Base-by-base conservation (phyloP, 2,329 filamentous ascomycete species). In the Trichophyton simii region DNA sequence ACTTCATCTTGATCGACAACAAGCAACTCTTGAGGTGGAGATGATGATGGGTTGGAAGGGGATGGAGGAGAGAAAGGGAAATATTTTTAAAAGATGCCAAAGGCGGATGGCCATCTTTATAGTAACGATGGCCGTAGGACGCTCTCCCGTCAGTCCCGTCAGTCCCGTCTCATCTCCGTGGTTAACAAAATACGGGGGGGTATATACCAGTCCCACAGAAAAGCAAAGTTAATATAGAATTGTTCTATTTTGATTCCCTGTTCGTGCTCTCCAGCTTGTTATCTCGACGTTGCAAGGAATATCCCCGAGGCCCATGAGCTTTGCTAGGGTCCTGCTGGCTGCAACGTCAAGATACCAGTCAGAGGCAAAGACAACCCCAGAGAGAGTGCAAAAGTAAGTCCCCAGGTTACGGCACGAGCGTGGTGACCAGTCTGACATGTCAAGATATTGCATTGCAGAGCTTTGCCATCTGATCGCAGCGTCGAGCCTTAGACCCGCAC, bases 1-100 rank as follows among this genome's bases (percentile, higher is more conserved):
- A 28, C 61, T 64, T 65, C 61, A 64, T 65, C 54, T 13, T 63
- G 59, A 38, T 38, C 34, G 9, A 13, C 34, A 38, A 13, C 34
- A 38, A 54, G 8, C 50, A 54, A 54, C 31, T 58, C 11, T 58
- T 1, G 55, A 38, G 1, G n/a, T 22, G 22, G 20, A 7, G 55
- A 44, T 41, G 34, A 58, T 58, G 31, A 20, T 41, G n/a, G 4
- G 55, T 3, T 41, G 11, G 20, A 13, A 38, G 34, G 34, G 55
- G 38, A 41, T 58, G 55, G 55, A 58, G 34, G 31, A 58, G 20
- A 18, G 55, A 31, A 58, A 41, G 31, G 22, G 36, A 57, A 57
- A 18, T 20, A 38, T 38, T 41, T 41, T 34, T 31, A 31, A n/a
- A 22, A 13, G 11, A 22, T 28, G 38, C 13, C 15, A 44, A 31